Evolutionary conservation across 129 eudicot genomes (phyloP).

Genomic region (Lonicera japonica): DNA sequence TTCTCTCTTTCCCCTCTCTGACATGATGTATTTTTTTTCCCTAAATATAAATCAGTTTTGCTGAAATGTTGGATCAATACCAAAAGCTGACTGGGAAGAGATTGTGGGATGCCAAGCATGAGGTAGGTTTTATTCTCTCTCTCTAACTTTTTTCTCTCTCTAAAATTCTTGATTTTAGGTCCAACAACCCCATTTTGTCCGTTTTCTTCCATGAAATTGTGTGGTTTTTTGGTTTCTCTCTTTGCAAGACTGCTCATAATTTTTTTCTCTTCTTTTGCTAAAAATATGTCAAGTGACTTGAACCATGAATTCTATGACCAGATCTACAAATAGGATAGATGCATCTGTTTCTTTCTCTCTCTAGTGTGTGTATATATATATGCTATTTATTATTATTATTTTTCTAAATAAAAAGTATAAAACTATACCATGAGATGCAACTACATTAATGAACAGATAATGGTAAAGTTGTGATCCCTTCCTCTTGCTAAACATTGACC

Average conservation of each 20-base stretch:
- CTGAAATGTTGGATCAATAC: slow-evolving; percentile 61
- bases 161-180: neutral
- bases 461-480: slow-evolving; percentile 29
- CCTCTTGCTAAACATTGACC: no score
- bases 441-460: slow-evolving; percentile 76
- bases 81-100: slow-evolving; percentile 68
- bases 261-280: slow-evolving; percentile 31
- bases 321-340: slow-evolving; percentile 60
- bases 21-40: neutral
- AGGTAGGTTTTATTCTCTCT: slow-evolving; percentile 33
- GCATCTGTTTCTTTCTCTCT: slow-evolving; percentile 16
- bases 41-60: slow-evolving; percentile 31
- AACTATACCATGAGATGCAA: slow-evolving; percentile 40
- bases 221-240: slow-evolving; percentile 21
- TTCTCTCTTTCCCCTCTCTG: neutral
- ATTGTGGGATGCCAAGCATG: slow-evolving; percentile 99
- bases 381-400: neutral
- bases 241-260: slow-evolving; percentile 10
- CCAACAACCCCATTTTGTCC: slow-evolving; percentile 18
- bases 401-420: neutral
- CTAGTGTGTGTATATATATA: neutral
- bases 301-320: slow-evolving; percentile 42
- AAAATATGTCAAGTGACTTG: slow-evolving; percentile 42
- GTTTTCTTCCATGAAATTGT: slow-evolving; percentile 16
- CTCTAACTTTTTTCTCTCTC: slow-evolving; percentile 4